A percentile compares a stretch with the other conserved stretches of the same genome.
These are phyloP conservation scores for Entonaema liquescens DNA, from an alignment of 495 filamentous ascomycete genomes.

Conservation along the genomic window DNA sequence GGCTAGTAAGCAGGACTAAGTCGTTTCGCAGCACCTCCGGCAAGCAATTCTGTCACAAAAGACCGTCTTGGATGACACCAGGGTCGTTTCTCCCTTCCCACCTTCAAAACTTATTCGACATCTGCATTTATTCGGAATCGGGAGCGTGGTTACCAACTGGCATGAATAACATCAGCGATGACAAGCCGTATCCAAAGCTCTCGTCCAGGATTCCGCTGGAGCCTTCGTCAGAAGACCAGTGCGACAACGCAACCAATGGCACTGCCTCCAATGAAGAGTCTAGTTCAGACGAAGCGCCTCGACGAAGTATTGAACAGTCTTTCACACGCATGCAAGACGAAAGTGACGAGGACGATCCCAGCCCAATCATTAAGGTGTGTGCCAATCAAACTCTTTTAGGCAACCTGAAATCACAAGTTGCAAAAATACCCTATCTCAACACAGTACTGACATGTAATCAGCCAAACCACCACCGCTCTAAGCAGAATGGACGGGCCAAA, in stretches of 20 bases:
- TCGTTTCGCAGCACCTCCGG: neutral
- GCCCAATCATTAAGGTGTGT: constrained; percentile 46
- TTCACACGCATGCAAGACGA: constrained; percentile 60
- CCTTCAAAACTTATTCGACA: constrained; percentile 75
- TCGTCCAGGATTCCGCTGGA: constrained; percentile 56
- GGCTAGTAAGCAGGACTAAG: constrained; percentile 4
- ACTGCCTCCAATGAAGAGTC: constrained; percentile 51
- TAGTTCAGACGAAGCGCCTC: constrained; percentile 47
- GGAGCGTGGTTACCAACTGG: constrained; percentile 68
- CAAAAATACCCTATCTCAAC: neutral
- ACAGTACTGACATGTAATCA: constrained; percentile 22
- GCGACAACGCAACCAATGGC: constrained; percentile 40
- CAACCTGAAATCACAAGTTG: neutral
- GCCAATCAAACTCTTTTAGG: constrained; percentile 7
- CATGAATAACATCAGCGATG: constrained; percentile 65
- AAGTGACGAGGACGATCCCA: constrained; percentile 59
- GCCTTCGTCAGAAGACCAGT: constrained; percentile 42
- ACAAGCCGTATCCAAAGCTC: constrained; percentile 65
- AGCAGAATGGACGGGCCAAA: constrained; percentile 37
- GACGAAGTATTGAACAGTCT: constrained; percentile 40
- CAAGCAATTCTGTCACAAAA: constrained; percentile 40
- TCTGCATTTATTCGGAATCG: constrained; percentile 65
- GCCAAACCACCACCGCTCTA: constrained; percentile 23
- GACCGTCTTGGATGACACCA: constrained; percentile 58
- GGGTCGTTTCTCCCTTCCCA: constrained; percentile 56